Evolutionary conservation across 495 filamentous ascomycete genomes (phyloP), one percentile per base, ranked within the genome.

Genomic region (Neurospora sp.): DNA sequence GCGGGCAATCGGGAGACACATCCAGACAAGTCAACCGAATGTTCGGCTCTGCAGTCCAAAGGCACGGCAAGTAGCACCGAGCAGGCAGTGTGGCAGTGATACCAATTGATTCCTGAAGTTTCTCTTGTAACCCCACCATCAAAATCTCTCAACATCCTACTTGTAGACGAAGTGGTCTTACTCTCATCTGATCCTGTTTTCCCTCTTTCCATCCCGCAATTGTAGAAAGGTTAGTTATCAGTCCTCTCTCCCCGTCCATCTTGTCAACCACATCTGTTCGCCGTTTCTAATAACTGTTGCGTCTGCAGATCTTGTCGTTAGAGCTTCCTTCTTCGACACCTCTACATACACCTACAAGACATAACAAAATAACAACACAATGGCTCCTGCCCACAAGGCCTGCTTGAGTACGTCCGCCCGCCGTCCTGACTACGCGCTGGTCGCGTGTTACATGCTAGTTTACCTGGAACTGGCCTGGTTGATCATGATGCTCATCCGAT

Each of bases 311-410:
- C 41, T 31, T 69, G 5, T 42, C n/a, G 42, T 16, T 42, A 72
- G 46, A 54, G 54, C 14, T 35, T 37, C 27, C 6, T 31, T 3
- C 54, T 62, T 66, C 14, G 27, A 71, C 37, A 59, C 20, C 20
- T 18, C 42, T 39, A 46, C 39, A 41, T 35, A 10, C 69, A n/a
- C 59, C 54, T 14, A 40, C 54, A 66, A 27, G 27, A 27, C 23
- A 69, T 20, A 7, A 8, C 37, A 18, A 31, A 74, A 77, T 71
- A 74, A 39, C 75, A 20, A 74, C 76, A 84, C 79, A 77, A 96
- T 94, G 92, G 89, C 89, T 77, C 91, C 94, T 80, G 90, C 94
- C 79, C 93, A 98, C 73, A 99, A 98, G 86, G 92, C 92, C 77
- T 96, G 92, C 81, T 87, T 99, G 82, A 95, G 93, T 96, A 90